Evolutionary conservation across 768 basidiomycete genomes (phyloP).

Genomic region (Suillus sp.): DNA sequence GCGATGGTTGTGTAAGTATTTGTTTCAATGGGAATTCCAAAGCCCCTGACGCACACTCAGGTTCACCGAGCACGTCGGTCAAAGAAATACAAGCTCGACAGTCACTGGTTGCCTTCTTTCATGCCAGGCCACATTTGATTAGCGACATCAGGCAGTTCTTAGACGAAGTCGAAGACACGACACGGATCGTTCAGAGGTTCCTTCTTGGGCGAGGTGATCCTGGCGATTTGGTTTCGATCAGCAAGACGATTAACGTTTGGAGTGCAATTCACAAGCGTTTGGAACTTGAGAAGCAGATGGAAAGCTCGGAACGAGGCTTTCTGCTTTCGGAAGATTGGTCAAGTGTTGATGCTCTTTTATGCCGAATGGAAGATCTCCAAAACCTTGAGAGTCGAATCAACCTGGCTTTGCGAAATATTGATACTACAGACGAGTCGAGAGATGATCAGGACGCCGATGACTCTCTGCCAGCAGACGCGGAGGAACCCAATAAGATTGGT

Average conservation of each 20-base stretch:
- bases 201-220: constrained; percentile 66
- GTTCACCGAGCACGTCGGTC: constrained; percentile 80
- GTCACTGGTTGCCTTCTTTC: constrained; percentile 74
- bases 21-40: constrained; percentile 1
- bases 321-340: constrained; percentile 50
- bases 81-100: constrained; percentile 74
- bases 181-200: constrained; percentile 78
- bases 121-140: constrained; percentile 59
- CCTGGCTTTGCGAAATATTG: constrained; percentile 43
- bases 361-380: constrained; percentile 51
- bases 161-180: constrained; percentile 63
- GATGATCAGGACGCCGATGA: constrained; percentile 30
- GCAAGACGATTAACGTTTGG: constrained; percentile 65
- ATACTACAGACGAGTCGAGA: constrained; percentile 20
- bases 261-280: constrained; percentile 50
- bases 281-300: constrained; percentile 57
- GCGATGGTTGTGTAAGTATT: constrained; percentile 72
- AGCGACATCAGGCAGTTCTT: constrained; percentile 61
- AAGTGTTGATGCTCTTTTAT: constrained; percentile 54
- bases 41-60: constrained; percentile 41
- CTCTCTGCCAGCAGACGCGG: constrained; percentile 19
- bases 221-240: constrained; percentile 66
- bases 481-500: constrained; percentile 5
- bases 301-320: constrained; percentile 34
- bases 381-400: constrained; percentile 60